Base-by-base conservation (phyloP, 2,329 filamentous ascomycete species). In the Trichoderma sp. region DNA sequence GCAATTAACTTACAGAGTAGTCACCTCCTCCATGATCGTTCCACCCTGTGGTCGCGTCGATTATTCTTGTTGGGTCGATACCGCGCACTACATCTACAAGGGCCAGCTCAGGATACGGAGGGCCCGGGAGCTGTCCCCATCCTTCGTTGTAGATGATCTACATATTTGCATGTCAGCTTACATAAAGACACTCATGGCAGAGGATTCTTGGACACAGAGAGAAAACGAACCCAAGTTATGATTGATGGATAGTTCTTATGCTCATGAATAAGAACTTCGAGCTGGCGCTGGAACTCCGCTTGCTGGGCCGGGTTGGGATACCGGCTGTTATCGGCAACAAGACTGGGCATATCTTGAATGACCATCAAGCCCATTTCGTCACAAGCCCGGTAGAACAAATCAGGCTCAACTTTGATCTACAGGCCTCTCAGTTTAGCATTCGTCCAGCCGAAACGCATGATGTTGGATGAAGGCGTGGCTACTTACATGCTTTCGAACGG, bases 281-380 rank as follows among this genome's bases (percentile, higher is more conserved):
- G 81, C 74, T 92, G 88, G 1, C 89, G 84, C 57, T 85, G 81
- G 70, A 92, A 92, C 73, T 92, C 90, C 6, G 80, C 79, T 75
- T 92, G 89, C 71, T 91, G 84, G 1, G 76, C 80, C 1, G 79
- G 77, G 49, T 81, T 77, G 52, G 85, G 82, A 29, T 74, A 77
- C 2, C 76, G 74, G 3, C 74, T 76, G 24, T 72, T 75, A 64
- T 74, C 75, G 14, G 73, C 75, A 53, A 82, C 76, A 68, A 91
- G 78, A 2, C 88, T 85, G 0, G 90, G 90, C 90, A 92, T 92
- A 71, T 92, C 91, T 75, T 92, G 90, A 58, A 92, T 88, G 6
- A 92, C 83, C 31, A 92, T 76, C 19, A 92, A 76, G 1, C 90
- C 90, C 1, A 92, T 77, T 70, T 88, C 82, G 61, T 92, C 90